These are phyloP conservation scores for Pseudonitzschia delicatissima DNA, from an alignment of 108 stramenopile species.

Conservation along the genomic window DNA sequence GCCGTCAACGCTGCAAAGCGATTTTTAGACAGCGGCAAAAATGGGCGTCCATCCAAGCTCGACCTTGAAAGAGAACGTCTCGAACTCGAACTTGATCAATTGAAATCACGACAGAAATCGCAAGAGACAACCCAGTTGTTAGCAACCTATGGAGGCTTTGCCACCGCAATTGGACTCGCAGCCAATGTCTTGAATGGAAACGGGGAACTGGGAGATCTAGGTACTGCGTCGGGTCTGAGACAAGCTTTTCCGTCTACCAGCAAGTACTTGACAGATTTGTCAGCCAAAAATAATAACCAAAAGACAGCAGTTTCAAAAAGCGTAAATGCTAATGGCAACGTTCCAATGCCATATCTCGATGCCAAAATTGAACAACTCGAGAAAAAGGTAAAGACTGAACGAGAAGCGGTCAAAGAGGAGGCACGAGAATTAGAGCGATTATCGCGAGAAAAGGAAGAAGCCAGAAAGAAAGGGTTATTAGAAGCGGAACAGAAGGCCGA, in stretches of 20 bases:
- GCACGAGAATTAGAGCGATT: neutral
- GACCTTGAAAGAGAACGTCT: constrained; percentile 10
- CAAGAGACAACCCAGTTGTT: neutral
- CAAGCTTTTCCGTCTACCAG: constrained; percentile 9
- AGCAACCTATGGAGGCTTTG: neutral
- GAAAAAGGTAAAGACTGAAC: constrained; percentile 3
- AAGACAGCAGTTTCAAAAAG: neutral
- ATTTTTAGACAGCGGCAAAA: neutral
- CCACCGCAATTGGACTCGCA: neutral
- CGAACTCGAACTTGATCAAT: constrained; percentile 2
- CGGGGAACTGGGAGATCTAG: neutral
- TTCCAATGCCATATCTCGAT: constrained; percentile 10
- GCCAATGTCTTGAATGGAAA: constrained; percentile 7
- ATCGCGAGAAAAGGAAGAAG: neutral
- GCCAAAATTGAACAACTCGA: constrained; percentile 2
- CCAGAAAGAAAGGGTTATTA: neutral
- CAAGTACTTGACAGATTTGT: constrained; percentile 9
- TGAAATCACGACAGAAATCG: neutral
- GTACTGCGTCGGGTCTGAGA: neutral
- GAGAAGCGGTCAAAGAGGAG: neutral
- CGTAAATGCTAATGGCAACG: neutral
- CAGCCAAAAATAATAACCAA: neutral
- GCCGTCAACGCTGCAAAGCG: constrained; percentile 1
- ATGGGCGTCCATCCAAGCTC: neutral
- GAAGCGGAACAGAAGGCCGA: neutral